These are phyloP conservation scores for Monilinia fructigena DNA, from an alignment of 2,329 filamentous ascomycete genomes.

Conservation along the genomic window DNA sequence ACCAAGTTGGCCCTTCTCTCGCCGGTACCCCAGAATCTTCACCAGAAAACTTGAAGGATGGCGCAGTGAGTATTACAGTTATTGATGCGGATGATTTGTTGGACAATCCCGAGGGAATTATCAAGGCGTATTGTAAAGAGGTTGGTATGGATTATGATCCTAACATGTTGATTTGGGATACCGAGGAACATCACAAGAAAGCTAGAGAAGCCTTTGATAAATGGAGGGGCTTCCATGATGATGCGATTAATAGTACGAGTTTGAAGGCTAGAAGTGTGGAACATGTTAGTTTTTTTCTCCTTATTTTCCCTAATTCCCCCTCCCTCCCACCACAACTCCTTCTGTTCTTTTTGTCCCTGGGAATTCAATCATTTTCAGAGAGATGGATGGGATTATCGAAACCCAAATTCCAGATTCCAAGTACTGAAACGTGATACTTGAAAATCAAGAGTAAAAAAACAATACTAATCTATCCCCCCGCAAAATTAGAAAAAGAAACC, in stretches of 20 bases:
- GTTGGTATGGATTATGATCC: slow-evolving; percentile 74
- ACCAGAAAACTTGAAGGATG: slow-evolving; percentile 32
- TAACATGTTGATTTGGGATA: slow-evolving; percentile 82
- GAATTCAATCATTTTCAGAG: background rate
- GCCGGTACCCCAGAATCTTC: slow-evolving; percentile 44
- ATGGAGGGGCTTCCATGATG: slow-evolving; percentile 96
- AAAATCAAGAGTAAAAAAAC: background rate
- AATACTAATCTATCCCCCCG: background rate
- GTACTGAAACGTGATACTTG: too few relatives aligned
- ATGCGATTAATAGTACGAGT: slow-evolving; percentile 79
- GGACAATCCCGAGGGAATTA: slow-evolving; percentile 73
- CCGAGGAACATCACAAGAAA: slow-evolving; percentile 65
- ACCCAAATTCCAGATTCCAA: too few relatives aligned
- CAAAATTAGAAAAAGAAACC: slow-evolving; percentile 51
- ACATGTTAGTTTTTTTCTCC: slow-evolving; percentile 48
- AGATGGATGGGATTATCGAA: too few relatives aligned
- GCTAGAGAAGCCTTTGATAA: slow-evolving; percentile 84
- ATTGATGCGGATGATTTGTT: slow-evolving; percentile 93
- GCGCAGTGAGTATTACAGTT: slow-evolving; percentile 69
- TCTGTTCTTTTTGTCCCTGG: background rate
- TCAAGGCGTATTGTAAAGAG: slow-evolving; percentile 77
- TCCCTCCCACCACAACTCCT: background rate
- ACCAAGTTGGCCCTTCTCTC: slow-evolving; percentile 67
- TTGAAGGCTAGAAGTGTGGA: slow-evolving; percentile 68
- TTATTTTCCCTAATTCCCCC: background rate